Base-by-base conservation (phyloP, 306 rosid genomes). In the Clitoria ternatea region DNA sequence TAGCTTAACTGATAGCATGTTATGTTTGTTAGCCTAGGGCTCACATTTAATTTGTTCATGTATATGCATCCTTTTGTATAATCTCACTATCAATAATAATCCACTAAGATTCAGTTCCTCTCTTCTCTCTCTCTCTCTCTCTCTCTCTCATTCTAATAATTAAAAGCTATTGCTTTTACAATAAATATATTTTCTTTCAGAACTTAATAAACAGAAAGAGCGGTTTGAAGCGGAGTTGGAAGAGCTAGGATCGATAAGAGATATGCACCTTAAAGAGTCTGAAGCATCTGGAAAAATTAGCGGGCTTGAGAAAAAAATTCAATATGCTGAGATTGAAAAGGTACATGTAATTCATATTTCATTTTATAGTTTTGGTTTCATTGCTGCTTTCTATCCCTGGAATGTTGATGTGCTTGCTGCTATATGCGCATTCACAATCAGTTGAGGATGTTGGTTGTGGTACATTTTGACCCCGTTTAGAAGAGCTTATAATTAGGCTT, bases 251-350 rank as follows among this genome's bases (percentile, higher is more conserved):
- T 88, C 99, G 37, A 91, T 95, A 48, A 85, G 99, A 76, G 99
- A 95, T 83, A 95, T 95, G 97, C 99, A 85, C 77, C 87, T 91
- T 53, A 95, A 89, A 78, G 99, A 89, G 85, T 91, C 99, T 49
- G 99, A 95, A 78, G 84, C 88, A 68, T 84, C 92, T 47, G 99
- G 97, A 66, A 86, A 86, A 78, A 89, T 91, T 70, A 91, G 96
- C 82, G 99, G 99, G 73, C 96, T 95, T 6, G 90, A 89, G 67
- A 95, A 91, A 86, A 95, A 95, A 82, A 83, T 89, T 78, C 97
- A 95, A 27, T 95, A 95, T 82, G 99, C 96, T 6, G 96, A 91
- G 63, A 95, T 95, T 55, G 99, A 95, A 84, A 81, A 83, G 99
- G 99, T 95, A 80, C n/a, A 20, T 43, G 73, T 44, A 8, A 32